Evolutionary conservation across 73 alveolate species (phyloP).

Genomic region (Paramecium sexaurelia): DNA sequence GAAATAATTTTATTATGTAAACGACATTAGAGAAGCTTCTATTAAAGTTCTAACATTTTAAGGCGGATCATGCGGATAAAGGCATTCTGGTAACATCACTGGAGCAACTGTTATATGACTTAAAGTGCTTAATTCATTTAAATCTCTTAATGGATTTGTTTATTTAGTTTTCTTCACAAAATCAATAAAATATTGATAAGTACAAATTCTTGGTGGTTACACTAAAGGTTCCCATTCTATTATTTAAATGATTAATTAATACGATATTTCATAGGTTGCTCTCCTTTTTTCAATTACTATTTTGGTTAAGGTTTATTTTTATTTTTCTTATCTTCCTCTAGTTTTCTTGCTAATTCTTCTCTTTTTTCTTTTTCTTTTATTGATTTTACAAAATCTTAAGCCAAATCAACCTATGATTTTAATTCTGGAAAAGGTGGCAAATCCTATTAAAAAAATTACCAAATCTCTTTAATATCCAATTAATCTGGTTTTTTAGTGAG

Average conservation of each 20-base stretch:
- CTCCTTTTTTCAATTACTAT: constrained; percentile 41
- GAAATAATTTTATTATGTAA: constrained; percentile 15
- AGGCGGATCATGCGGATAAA: constrained; percentile 48
- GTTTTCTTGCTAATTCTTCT: background rate
- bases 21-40: constrained; percentile 34
- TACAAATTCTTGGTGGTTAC: background rate
- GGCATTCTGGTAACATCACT: constrained; percentile 39
- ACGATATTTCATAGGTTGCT: constrained; percentile 34
- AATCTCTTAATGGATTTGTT: background rate
- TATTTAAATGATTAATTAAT: background rate
- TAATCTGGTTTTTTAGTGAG: background rate
- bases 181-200: constrained; percentile 46
- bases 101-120: constrained; percentile 48
- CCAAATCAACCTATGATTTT: background rate
- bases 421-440: constrained; percentile 34
- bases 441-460: background rate
- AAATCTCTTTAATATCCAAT: constrained; percentile 10
- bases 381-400: background rate
- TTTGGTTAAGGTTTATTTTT: constrained; percentile 50
- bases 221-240: constrained; percentile 55
- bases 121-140: constrained; percentile 31
- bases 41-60: background rate
- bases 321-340: constrained; percentile 42
- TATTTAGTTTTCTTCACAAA: constrained; percentile 1
- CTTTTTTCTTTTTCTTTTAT: background rate